Evolutionary conservation across 345 rosid genomes (phyloP).

Genomic region (Populus euphratica): DNA sequence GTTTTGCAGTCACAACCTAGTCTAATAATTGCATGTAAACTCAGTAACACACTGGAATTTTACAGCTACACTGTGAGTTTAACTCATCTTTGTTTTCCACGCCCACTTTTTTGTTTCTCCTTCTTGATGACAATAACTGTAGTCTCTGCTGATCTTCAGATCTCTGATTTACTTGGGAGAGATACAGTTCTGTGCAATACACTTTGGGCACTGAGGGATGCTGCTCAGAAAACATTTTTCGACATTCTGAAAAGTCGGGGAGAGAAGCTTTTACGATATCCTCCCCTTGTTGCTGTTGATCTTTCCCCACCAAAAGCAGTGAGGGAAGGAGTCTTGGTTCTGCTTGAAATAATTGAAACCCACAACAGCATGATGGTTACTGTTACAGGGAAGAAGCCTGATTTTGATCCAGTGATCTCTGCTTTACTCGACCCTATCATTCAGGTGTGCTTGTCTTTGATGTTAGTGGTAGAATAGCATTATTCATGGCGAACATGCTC

Average conservation of each 20-base stretch:
- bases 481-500: neutral
- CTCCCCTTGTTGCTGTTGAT: slow-evolving; percentile 90
- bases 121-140: neutral
- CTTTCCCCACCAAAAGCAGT: slow-evolving; percentile 95
- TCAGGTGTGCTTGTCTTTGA: slow-evolving; percentile 51
- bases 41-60: slow-evolving; percentile 84
- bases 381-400: slow-evolving; percentile 55
- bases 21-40: slow-evolving; percentile 84
- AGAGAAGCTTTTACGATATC: slow-evolving; percentile 89
- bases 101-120: neutral
- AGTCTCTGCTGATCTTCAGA: slow-evolving; percentile 36
- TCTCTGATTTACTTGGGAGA: slow-evolving; percentile 83
- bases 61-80: slow-evolving; percentile 85
- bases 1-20: slow-evolving; percentile 96
- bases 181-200: slow-evolving; percentile 86
- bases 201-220: slow-evolving; percentile 80
- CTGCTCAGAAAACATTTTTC: slow-evolving; percentile 88
- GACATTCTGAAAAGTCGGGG: slow-evolving; percentile 86
- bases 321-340: slow-evolving; percentile 83
- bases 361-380: slow-evolving; percentile 83
- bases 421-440: slow-evolving; percentile 90
- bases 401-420: slow-evolving; percentile 76
- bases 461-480: neutral
- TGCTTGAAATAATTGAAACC: slow-evolving; percentile 85
- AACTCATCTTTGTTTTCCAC: neutral